phyloP scores from a whole-genome alignment of 805 yeast genomes.

The Metschnikowia picachoensis region DNA sequence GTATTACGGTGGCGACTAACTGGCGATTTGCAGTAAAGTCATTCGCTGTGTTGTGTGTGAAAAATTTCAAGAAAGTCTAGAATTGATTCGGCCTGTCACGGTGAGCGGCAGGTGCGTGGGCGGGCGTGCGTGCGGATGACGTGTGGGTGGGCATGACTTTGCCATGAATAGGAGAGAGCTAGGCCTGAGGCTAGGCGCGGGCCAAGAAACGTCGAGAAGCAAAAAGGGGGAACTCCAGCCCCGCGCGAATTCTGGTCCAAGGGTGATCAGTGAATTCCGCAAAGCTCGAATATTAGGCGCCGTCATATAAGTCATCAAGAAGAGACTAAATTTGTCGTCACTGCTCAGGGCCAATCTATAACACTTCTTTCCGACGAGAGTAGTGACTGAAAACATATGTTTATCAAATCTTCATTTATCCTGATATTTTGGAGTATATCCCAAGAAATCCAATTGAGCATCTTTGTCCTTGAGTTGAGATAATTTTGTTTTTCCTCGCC shows the following conservation, averaged over 20 bases:
- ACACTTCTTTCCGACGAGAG: too few relatives aligned
- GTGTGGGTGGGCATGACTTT: constrained; percentile 4
- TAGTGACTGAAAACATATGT: background rate
- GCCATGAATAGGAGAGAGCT: constrained; percentile 11
- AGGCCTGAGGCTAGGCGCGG: constrained; percentile 9
- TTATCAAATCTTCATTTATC: background rate
- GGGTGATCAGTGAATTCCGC: too few relatives aligned
- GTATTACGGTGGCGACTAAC: background rate
- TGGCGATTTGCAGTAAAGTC: background rate
- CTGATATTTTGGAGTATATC: background rate
- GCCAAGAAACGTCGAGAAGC: background rate
- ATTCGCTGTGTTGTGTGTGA: background rate
- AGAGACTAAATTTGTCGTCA: too few relatives aligned
- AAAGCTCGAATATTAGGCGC: too few relatives aligned
- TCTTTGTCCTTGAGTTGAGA: background rate
- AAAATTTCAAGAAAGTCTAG: background rate
- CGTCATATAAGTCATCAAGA: too few relatives aligned
- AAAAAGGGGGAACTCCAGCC: background rate
- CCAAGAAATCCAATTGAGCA: background rate
- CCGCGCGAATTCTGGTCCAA: background rate
- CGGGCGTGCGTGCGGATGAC: constrained; percentile 7
- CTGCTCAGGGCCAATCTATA: too few relatives aligned
- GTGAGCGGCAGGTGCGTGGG: constrained; percentile 6
- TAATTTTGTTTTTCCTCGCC: background rate
- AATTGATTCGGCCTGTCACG: background rate